Evolutionary conservation across 2,329 filamentous ascomycete species (phyloP).

Genomic region (Clarireedia paspali): DNA sequence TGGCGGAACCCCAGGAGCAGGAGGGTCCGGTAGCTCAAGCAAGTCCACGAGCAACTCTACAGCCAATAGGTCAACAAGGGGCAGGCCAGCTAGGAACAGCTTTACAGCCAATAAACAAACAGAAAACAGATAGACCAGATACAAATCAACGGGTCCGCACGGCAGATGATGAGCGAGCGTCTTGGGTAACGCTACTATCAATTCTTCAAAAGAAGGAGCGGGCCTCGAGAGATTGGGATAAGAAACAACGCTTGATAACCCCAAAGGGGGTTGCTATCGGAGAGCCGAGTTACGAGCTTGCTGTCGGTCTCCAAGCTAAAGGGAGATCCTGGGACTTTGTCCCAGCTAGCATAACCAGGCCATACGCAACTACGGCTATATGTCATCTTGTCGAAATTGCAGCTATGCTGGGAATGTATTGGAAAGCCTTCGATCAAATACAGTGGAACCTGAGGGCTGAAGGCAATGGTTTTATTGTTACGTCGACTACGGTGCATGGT

Average conservation of each 20-base stretch:
- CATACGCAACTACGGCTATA: slow-evolving; percentile 30
- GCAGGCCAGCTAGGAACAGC: background rate
- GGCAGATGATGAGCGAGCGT: slow-evolving; percentile 48
- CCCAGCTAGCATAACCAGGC: slow-evolving; percentile 29
- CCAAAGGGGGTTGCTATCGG: background rate
- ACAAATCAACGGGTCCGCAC: slow-evolving; percentile 36
- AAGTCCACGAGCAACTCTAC: too few species aligned
- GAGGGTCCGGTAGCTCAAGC: background rate
- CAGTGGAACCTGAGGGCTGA: slow-evolving; percentile 40
- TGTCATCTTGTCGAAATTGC: slow-evolving; percentile 31
- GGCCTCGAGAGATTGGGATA: slow-evolving; percentile 39
- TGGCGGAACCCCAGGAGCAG: slow-evolving; percentile 9
- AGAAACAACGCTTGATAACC: background rate
- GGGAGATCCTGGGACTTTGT: slow-evolving; percentile 34
- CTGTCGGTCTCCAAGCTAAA: slow-evolving; percentile 26
- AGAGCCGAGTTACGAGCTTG: slow-evolving; percentile 18
- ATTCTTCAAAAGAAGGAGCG: slow-evolving; percentile 43
- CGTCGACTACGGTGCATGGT: slow-evolving; percentile 33
- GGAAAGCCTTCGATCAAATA: slow-evolving; percentile 49
- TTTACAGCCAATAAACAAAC: slow-evolving; percentile 10
- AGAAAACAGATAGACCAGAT: background rate
- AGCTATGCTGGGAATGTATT: slow-evolving; percentile 41
- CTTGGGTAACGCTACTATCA: slow-evolving; percentile 45
- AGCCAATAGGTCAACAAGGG: too few species aligned
- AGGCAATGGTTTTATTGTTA: slow-evolving; percentile 32